Base-by-base conservation (phyloP, 1,284 basidiomycete species). In the Singerocomus rubriflavus region DNA sequence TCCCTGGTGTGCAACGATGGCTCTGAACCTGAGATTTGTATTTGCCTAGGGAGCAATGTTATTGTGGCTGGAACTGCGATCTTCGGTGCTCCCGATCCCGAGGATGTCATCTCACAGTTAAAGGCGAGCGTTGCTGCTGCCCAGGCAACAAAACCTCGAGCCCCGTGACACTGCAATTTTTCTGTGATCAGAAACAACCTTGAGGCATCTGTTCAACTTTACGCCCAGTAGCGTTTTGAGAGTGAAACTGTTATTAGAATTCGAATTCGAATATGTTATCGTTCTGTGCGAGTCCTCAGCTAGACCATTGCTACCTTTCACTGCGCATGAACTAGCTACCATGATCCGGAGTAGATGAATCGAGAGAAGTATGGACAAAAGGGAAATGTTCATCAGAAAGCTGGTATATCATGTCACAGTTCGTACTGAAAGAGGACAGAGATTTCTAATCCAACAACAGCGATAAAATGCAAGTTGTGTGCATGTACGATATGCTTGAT, bases 1-100 rank as follows among this genome's bases (percentile, higher is more conserved):
- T 71, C 9, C 37, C 44, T 32, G 30, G 21, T 48, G 42, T 29
- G 16, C 41, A 17, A 27, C 16, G 5, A 9, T 6, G 25, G 6
- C 11, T 25, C 12, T 14, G 21, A 30, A 48, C 37, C 29, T 51
- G 34, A 54, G 30, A n/a, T 26, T 14, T 21, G 1, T 32, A 14
- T 9, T 6, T 39, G 6, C 17, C 53, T 62, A 93, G 93, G 93
- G 35, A 92, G 93, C 67, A 99, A 99, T 66, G 94, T 99, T 56
- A 93, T 99, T 57, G 97, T 99, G 12, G 96, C 97, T 9, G 97
- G 97, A 16, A 98, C 94, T 8, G 95, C 97, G 12, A 89, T 99
- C 60, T 99, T 99, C 66, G 84, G 82, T 42, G 85, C 94, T 14
- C 68, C 81, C 16, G 77, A 87, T 59, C 91, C 97, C 0, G 85